A percentile compares a stretch with the other conserved stretches of the same genome.
phyloP scores from a whole-genome alignment of 1,139 yeast species.

The Schizosaccharomyces versatilis region DNA sequence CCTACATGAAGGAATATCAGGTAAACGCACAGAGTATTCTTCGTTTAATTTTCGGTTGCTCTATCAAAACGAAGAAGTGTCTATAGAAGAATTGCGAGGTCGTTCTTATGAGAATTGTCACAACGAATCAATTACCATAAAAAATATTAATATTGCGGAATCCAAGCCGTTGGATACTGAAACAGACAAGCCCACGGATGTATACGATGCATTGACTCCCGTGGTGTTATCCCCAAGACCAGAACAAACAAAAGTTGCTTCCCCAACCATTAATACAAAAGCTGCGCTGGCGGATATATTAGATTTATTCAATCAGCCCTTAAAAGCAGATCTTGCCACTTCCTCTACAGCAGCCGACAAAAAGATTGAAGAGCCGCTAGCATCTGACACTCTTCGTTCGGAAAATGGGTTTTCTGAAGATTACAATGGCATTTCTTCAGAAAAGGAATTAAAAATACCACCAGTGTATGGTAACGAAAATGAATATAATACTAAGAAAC shows the following conservation, averaged over 20 bases:
- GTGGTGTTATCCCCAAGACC: not conserved
- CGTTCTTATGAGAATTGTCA: too few relatives aligned
- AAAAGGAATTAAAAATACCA: too few relatives aligned
- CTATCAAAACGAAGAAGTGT: not conserved
- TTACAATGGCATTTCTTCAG: too few relatives aligned
- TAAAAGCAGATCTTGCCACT: conserved; percentile 12
- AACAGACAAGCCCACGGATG: not conserved
- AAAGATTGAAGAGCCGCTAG: too few relatives aligned
- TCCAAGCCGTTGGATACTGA: too few relatives aligned
- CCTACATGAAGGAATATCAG: not conserved
- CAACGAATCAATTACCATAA: too few relatives aligned
- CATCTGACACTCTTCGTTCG: too few relatives aligned
- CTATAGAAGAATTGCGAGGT: not conserved
- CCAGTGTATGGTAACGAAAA: too few relatives aligned
- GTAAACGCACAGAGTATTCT: conserved; percentile 1
- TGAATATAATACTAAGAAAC: too few relatives aligned
- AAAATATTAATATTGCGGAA: too few relatives aligned
- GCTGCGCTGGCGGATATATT: conserved; percentile 57
- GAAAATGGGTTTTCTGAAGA: too few relatives aligned
- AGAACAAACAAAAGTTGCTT: conserved; percentile 14
- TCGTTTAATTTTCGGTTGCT: not conserved
- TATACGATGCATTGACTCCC: not conserved
- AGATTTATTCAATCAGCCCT: conserved; percentile 53
- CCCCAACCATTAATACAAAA: conserved; percentile 59
- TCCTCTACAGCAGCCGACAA: too few relatives aligned